A percentile compares a stretch with the other conserved stretches of the same genome.
Evolutionary conservation across 495 filamentous ascomycete genomes (phyloP).

Genomic region (Symbiotaphrina buchneri): DNA sequence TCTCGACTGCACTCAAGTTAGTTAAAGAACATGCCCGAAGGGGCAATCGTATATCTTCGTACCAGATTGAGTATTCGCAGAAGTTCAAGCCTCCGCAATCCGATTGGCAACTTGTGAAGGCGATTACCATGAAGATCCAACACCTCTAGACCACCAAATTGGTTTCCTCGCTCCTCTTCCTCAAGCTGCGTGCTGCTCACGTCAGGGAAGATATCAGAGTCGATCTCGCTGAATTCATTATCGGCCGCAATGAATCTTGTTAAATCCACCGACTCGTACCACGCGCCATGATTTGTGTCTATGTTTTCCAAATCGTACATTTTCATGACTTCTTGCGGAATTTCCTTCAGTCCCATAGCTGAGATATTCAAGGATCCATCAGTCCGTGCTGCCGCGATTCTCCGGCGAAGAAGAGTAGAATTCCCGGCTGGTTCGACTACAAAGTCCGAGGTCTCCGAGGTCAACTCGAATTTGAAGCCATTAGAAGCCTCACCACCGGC

Average conservation of each 20-base stretch:
- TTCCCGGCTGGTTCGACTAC: constrained; percentile 13
- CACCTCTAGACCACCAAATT: constrained; percentile 67
- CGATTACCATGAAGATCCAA: constrained; percentile 76
- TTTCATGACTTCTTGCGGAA: constrained; percentile 63
- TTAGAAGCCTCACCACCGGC: constrained; percentile 18
- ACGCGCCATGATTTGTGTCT: constrained; percentile 32
- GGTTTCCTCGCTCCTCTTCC: constrained; percentile 41
- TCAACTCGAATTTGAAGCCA: constrained; percentile 22
- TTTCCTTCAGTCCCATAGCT: constrained; percentile 54
- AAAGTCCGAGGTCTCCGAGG: constrained; percentile 9
- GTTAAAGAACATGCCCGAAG: constrained; percentile 1
- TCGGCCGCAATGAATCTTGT: constrained; percentile 73
- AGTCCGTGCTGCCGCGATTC: constrained; percentile 49
- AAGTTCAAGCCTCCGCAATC: constrained; percentile 44
- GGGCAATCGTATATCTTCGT: constrained; percentile 7
- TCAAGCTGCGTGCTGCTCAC: constrained; percentile 14
- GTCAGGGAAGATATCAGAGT: constrained; percentile 58
- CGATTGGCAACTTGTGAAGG: constrained; percentile 46
- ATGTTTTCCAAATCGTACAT: constrained; percentile 52
- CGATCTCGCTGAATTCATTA: constrained; percentile 62
- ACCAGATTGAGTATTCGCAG: constrained; percentile 68
- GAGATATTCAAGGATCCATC: constrained; percentile 82
- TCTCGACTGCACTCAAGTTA: constrained; percentile 30
- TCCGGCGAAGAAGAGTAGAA: constrained; percentile 42
- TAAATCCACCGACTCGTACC: constrained; percentile 92